Conservation (phyloP, 495 filamentous ascomycete species). For the Podospora pseudoanserina region DNA sequence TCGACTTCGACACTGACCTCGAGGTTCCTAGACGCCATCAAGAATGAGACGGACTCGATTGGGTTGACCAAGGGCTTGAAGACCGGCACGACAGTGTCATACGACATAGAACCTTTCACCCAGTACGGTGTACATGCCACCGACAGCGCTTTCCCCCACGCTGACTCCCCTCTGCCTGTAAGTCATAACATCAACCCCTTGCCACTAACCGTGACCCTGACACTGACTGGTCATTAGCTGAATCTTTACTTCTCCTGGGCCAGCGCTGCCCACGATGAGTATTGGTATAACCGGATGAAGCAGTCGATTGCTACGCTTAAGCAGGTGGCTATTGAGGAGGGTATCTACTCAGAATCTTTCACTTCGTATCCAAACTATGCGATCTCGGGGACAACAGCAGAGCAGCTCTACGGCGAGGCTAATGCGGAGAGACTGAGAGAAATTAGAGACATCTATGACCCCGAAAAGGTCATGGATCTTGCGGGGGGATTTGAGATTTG, state of each 20-base stretch:
- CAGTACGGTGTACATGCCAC: constrained; percentile 24
- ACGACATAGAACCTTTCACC: constrained; percentile 30
- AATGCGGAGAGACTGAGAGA: constrained; percentile 22
- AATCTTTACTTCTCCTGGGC: constrained; percentile 28
- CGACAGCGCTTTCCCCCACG: constrained; percentile 26
- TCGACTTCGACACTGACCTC: constrained; percentile 23
- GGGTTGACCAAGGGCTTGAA: constrained; percentile 1
- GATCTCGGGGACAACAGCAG: constrained; percentile 8
- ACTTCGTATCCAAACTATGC: constrained; percentile 28
- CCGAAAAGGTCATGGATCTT: constrained; percentile 24
- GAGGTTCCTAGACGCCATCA: constrained; percentile 19
- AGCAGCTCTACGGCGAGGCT: constrained; percentile 21
- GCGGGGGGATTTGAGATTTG: constrained; percentile 27
- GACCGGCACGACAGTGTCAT: constrained; percentile 18
- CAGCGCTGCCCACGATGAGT: constrained; percentile 20
- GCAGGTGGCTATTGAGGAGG: constrained; percentile 21
- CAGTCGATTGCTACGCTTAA: constrained; percentile 17
- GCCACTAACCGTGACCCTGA: neutral
- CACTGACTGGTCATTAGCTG: constrained; percentile 17
- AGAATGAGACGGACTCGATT: constrained; percentile 18
- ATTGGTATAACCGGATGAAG: constrained; percentile 21
- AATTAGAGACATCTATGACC: constrained; percentile 22
- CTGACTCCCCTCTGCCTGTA: constrained; percentile 28
- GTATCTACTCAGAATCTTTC: constrained; percentile 22
- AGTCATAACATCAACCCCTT: neutral